Conservation (phyloP, 2,329 filamentous ascomycete genomes). For the Amphichorda felina region DNA sequence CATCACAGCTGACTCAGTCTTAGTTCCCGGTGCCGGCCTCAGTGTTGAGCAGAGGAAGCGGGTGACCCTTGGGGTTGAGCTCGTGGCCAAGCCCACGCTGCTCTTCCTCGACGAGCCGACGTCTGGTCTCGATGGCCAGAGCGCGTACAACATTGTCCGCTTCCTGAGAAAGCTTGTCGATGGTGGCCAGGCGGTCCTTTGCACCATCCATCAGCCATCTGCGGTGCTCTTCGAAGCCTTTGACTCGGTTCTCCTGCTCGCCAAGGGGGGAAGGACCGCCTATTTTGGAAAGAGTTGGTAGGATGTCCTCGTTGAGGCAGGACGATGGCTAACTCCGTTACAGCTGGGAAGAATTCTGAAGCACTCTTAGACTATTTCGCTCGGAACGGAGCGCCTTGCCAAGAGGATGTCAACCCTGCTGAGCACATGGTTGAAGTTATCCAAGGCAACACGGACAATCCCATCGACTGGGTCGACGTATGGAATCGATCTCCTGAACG, state of each 20-base stretch:
- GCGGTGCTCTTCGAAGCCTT: conserved; percentile 56
- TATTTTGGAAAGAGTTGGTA: too few relatives aligned
- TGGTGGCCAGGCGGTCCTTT: conserved; percentile 54
- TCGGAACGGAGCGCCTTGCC: conserved; percentile 50
- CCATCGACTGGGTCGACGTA: conserved; percentile 55
- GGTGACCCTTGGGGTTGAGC: conserved; percentile 48
- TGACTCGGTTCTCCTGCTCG: conserved; percentile 51
- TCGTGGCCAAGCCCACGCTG: conserved; percentile 47
- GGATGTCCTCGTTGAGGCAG: too few relatives aligned
- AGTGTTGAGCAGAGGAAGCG: conserved; percentile 41
- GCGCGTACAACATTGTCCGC: conserved; percentile 52
- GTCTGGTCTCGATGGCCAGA: conserved; percentile 55
- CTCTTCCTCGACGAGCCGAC: conserved; percentile 54
- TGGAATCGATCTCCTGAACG: too few relatives aligned
- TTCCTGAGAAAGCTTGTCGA: conserved; percentile 56
- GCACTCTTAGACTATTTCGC: conserved; percentile 62
- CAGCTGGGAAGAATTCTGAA: conserved; percentile 39
- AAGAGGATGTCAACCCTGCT: conserved; percentile 53
- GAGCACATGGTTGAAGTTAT: conserved; percentile 62
- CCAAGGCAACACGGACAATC: conserved; percentile 28
- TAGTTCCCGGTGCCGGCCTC: too few relatives aligned
- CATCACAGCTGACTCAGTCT: conserved; percentile 36
- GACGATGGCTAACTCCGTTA: too few relatives aligned
- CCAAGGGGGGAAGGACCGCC: too few relatives aligned
- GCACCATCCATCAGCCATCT: conserved; percentile 61